Evolutionary conservation across 1,139 yeast species (phyloP).

Genomic region (Blastobotrys capitulatus): DNA sequence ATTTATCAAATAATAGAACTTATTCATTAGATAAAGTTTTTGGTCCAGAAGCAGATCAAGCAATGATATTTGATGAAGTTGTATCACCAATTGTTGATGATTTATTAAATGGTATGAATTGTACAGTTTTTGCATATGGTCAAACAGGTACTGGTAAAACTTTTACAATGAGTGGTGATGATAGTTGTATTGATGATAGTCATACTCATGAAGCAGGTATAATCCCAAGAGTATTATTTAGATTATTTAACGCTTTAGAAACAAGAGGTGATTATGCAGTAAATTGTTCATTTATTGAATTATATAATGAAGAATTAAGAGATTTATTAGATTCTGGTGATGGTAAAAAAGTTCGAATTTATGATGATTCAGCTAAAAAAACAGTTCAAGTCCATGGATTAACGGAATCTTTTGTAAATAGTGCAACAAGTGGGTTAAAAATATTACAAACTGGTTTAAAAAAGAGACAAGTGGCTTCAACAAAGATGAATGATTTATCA

Average conservation of each 20-base stretch:
- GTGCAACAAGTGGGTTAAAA: constrained; percentile 39
- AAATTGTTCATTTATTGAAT: constrained; percentile 63
- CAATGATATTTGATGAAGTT: constrained; percentile 50
- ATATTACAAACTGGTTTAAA: constrained; percentile 47
- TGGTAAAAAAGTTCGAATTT: constrained; percentile 36
- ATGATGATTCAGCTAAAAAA: constrained; percentile 36
- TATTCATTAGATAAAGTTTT: constrained; percentile 65
- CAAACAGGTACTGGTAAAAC: constrained; percentile 92
- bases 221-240: constrained; percentile 57
- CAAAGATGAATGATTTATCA: constrained; percentile 62
- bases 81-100: constrained; percentile 57
- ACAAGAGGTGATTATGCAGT: constrained; percentile 51
- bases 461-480: constrained; percentile 59
- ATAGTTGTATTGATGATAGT: constrained; percentile 23
- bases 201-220: constrained; percentile 48
- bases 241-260: constrained; percentile 19
- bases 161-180: constrained; percentile 77
- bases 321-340: constrained; percentile 45
- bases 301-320: constrained; percentile 66
- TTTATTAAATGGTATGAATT: constrained; percentile 49
- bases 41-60: constrained; percentile 70
- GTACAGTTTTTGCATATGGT: constrained; percentile 81
- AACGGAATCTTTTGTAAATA: constrained; percentile 37
- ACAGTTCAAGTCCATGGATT: constrained; percentile 44
- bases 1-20: constrained; percentile 36